Conservation (phyloP, 148 eudicot species). For the Silene uniflora region DNA sequence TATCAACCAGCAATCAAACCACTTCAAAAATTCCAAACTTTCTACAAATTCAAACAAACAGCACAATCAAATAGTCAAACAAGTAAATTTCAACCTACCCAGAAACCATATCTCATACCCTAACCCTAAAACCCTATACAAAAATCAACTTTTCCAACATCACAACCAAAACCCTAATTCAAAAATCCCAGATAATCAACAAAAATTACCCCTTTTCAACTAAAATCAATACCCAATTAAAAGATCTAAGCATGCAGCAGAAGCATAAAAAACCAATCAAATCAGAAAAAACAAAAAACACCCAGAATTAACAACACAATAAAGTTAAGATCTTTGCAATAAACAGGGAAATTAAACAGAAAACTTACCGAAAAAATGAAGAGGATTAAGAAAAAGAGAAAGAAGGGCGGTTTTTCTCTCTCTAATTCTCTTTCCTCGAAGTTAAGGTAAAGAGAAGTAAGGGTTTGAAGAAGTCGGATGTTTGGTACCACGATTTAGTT, state of each 20-base stretch:
- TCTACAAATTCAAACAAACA: not conserved
- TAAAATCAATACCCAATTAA: not conserved
- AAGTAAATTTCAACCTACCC: not conserved
- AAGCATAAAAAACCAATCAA: not conserved
- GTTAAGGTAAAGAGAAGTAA: not conserved
- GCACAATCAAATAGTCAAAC: not conserved
- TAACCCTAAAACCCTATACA: not conserved
- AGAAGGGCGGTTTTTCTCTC: not conserved
- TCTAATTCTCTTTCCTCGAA: not conserved
- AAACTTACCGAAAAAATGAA: constrained; percentile 3
- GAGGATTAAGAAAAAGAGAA: not conserved
- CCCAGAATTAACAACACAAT: not conserved
- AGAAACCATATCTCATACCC: not conserved
- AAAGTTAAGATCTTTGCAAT: constrained; percentile 6
- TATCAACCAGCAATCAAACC: not conserved
- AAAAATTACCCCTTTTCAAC: not conserved
- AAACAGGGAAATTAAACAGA: not conserved
- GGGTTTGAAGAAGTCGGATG: not conserved
- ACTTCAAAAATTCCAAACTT: not conserved
- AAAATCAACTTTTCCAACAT: not conserved
- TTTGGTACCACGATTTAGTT: not conserved
- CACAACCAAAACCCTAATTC: constrained; percentile 2
- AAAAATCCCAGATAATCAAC: not conserved
- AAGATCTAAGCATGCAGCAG: constrained; percentile 11
- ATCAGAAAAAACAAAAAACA: not conserved